Base-by-base conservation (phyloP, 2,329 filamentous ascomycete species). In the Metarhizium anisopliae region DNA sequence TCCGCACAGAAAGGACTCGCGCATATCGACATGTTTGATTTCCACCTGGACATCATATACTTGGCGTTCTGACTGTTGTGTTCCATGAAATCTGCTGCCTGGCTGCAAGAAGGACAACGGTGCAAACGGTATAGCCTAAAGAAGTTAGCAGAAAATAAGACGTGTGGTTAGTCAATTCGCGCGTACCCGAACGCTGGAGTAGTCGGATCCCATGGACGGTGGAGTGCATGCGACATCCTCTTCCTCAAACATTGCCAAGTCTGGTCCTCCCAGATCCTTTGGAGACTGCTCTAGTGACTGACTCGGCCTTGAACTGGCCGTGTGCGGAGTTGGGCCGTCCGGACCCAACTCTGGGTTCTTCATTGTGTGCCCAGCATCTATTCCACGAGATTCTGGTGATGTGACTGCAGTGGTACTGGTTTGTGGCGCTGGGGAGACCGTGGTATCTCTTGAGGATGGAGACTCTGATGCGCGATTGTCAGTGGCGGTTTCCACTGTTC, bases 1-100 rank as follows among this genome's bases (percentile, higher is more conserved):
- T 51, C 94, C 94, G 68, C 93, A 97, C 6, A 99, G 78, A 65
- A 93, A 96, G 6, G 92, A 96, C 69, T 97, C 90, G 55, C 85
- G 82, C 80, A 97, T 87, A 68, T 97, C 91, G 49, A 97, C 91
- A 72, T 96, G 87, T 72, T 97, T 96, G 62, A 99, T 90, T 68
- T 96, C 92, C 2, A 99, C 94, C 66, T 96, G 89, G 1, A 99
- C 94, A 59, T 96, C 90, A 69, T 99, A 99, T 10, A 89, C 83
- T 68, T 96, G 91, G 58, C 89, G 84, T 68, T 97, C 93, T 2
- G 93, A 97, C 67, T 93, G 88, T 66, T 99, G 94, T 14, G 89
- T 95, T 56, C 94, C 94, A 57, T 83, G 81, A 67, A 96, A 99
- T 64, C 83, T 89, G 72, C 90, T 96, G 18, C 92, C 92, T 2